phyloP scores from a whole-genome alignment of 495 filamentous ascomycete species.

The Lasiosphaeriaceae sp. region DNA sequence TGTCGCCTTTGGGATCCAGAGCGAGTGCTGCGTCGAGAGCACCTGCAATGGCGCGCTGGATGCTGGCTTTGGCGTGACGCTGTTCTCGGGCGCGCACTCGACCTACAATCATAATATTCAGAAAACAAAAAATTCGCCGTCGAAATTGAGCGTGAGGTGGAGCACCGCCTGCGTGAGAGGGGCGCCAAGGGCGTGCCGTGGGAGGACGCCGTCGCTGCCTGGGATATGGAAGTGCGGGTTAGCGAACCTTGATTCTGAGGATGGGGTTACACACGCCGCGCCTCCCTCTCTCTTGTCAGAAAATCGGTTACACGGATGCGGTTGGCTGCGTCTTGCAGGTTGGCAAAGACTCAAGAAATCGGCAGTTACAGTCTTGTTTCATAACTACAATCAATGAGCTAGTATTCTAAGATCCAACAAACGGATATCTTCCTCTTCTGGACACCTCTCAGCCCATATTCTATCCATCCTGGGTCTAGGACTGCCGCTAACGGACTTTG shows the following conservation, averaged over 20 bases:
- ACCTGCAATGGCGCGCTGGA: constrained; percentile 27
- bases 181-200: constrained; percentile 22
- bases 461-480: too few species aligned
- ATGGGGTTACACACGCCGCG: too few species aligned
- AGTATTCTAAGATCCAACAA: too few species aligned
- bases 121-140: too few species aligned
- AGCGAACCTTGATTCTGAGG: not conserved
- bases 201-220: constrained; percentile 15
- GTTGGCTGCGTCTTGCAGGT: too few species aligned
- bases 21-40: constrained; percentile 30
- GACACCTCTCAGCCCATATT: too few species aligned
- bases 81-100: constrained; percentile 33
- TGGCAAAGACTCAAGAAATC: too few species aligned
- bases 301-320: not conserved
- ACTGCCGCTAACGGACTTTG: too few species aligned
- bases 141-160: constrained; percentile 30
- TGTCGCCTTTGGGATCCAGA: constrained; percentile 32
- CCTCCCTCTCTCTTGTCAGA: not conserved
- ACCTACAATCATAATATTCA: constrained; percentile 25
- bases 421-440: too few species aligned
- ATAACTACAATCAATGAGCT: too few species aligned
- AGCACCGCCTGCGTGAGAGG: constrained; percentile 12
- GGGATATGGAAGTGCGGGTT: not conserved
- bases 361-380: too few species aligned
- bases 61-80: constrained; percentile 25